Base-by-base conservation (phyloP, 805 yeast genomes). In the Schizosaccharomyces osmophilus region DNA sequence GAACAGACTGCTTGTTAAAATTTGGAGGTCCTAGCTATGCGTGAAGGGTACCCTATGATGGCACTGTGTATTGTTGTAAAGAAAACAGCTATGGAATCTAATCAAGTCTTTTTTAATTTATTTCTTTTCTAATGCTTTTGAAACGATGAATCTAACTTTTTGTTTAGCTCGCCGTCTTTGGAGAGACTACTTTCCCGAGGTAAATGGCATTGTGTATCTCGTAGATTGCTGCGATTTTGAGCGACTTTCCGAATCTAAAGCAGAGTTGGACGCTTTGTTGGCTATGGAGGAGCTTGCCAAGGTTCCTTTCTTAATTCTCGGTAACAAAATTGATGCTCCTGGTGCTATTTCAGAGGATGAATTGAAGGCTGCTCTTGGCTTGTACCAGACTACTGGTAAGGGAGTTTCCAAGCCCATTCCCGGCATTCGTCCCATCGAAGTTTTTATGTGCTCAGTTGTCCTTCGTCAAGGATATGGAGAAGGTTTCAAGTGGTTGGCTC, bases 181-280 rank as follows among this genome's bases (percentile, higher is more conserved):
- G 99, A 89, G 89, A 72, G 97, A 93, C 73, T 93, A 93, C 74
- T 93, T 93, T 84, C 99, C 99, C 63, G 99, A 93, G 75, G 99
- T 93, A 60, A 86, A 88, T 73, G 98, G 97, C 62, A 93, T 93
- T 67, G 97, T 93, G 41, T 93, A 85, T 73, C 77, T 93, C 63
- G 97, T 93, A 41, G 99, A 93, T 72, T 94, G 95, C 62, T 97
- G 97, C 62, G 98, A 93, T 71, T 83, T 93, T 48, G 95, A 84
- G 72, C 84, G 99, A 74, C 85, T 93, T 68, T 85, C 85, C 67
- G 99, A 93, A 77, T 85, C 95, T 64, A 85, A 86, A 74, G 87
- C 88, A 55, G 98, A 93, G 76, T 80, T 93, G 71, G 97, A 93
- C 69, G 89, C 94, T 43, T 78, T 93, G 66, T 84, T 93, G 71